phyloP scores from a whole-genome alignment of 2,329 filamentous ascomycete genomes.

The Diaporthe aspalathi region DNA sequence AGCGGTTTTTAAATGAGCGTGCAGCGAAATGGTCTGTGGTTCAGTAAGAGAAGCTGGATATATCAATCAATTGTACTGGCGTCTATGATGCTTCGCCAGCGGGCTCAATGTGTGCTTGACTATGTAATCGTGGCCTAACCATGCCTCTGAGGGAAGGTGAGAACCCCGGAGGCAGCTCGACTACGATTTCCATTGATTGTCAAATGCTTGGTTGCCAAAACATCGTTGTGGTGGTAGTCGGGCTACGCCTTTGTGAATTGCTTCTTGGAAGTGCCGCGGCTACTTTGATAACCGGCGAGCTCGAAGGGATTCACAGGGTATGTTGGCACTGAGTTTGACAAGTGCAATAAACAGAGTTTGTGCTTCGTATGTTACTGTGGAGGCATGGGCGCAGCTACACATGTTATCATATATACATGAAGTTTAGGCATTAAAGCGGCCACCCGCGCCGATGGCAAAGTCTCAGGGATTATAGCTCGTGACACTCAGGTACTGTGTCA shows the following conservation, averaged over 20 bases:
- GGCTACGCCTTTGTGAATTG: too few species aligned
- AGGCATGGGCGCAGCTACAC: neutral
- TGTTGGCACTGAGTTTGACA: too few species aligned
- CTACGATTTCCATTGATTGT: too few species aligned
- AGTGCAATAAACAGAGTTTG: neutral
- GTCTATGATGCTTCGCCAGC: too few species aligned
- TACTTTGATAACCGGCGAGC: neutral
- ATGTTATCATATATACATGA: slow-evolving; percentile 25
- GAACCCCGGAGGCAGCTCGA: neutral
- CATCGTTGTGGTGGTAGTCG: neutral
- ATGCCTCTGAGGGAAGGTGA: neutral
- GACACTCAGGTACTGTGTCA: slow-evolving; percentile 40
- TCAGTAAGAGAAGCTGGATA: too few species aligned
- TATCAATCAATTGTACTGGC: too few species aligned
- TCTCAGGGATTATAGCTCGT: slow-evolving; percentile 40
- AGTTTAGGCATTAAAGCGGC: neutral
- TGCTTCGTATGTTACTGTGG: neutral
- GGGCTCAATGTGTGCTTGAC: neutral
- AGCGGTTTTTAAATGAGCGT: too few species aligned
- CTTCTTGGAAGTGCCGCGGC: neutral
- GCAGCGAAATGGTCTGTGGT: too few species aligned
- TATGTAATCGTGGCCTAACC: neutral
- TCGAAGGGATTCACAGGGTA: neutral
- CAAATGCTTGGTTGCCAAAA: neutral
- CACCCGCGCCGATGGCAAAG: too few species aligned